phyloP scores from a whole-genome alignment of 345 rosid genomes.

The Corymbia maculata region DNA sequence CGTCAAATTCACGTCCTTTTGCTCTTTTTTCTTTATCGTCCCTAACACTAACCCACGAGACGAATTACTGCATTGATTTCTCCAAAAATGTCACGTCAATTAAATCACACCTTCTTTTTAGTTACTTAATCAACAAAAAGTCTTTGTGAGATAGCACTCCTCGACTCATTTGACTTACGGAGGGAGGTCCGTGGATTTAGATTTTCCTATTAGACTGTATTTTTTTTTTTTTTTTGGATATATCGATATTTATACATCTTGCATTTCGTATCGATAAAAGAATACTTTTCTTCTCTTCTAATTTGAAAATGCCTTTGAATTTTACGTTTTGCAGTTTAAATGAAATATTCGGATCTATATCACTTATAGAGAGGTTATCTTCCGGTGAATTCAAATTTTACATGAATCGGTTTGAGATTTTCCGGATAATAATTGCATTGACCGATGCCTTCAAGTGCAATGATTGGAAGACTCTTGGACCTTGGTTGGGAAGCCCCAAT shows the following conservation, averaged over 20 bases:
- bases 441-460: neutral
- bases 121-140: neutral
- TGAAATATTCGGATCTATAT: too few relatives aligned
- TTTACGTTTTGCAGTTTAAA: too few relatives aligned
- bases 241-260: too few relatives aligned
- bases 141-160: fast-evolving
- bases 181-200: neutral
- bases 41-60: neutral
- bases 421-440: neutral
- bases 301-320: too few relatives aligned
- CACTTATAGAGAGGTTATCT: too few relatives aligned
- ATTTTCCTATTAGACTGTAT: too few relatives aligned
- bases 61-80: neutral
- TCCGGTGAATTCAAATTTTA: too few relatives aligned
- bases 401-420: neutral
- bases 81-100: neutral
- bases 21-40: neutral
- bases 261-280: too few relatives aligned
- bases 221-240: too few relatives aligned
- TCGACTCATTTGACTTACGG: too few relatives aligned
- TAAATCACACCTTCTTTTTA: neutral
- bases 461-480: neutral
- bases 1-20: neutral
- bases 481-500: neutral
- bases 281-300: too few relatives aligned